Percentiles rank a stretch among this genome's conserved stretches.
Evolutionary conservation across 1,139 yeast species (phyloP).

Genomic region (Geotrichum cucujoidarum): DNA sequence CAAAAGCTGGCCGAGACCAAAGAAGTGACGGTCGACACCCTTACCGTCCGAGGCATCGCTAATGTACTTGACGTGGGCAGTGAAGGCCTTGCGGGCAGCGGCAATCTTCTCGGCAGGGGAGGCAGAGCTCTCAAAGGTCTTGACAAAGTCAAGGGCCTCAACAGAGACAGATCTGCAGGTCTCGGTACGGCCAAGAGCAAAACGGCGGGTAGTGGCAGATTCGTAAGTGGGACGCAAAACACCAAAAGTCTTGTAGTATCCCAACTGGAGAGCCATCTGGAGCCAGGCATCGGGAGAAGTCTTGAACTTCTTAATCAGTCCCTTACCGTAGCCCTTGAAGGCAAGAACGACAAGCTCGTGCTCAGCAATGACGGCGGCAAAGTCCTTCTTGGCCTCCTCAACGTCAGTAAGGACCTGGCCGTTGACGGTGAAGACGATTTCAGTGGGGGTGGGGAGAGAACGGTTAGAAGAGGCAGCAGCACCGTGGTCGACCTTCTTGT

Average conservation of each 20-base stretch:
- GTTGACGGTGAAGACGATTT: constrained; percentile 42
- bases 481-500: constrained; percentile 41
- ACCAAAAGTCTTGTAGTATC: constrained; percentile 78
- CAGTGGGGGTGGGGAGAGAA: constrained; percentile 35
- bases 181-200: constrained; percentile 91
- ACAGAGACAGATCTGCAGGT: constrained; percentile 80
- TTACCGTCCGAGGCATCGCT: constrained; percentile 76
- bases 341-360: constrained; percentile 43
- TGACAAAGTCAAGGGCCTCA: constrained; percentile 68
- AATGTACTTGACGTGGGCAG: constrained; percentile 71
- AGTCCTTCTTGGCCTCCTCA: constrained; percentile 51
- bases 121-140: constrained; percentile 63
- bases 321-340: constrained; percentile 48
- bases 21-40: constrained; percentile 92
- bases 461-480: constrained; percentile 28
- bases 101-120: constrained; percentile 55
- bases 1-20: constrained; percentile 77
- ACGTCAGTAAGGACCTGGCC: constrained; percentile 52
- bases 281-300: constrained; percentile 75
- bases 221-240: constrained; percentile 88
- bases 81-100: constrained; percentile 68
- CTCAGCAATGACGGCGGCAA: constrained; percentile 42
- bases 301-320: constrained; percentile 68
- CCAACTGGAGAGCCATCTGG: constrained; percentile 74
- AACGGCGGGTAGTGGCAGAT: constrained; percentile 90